These are phyloP conservation scores for Solanum clarkiae DNA, from an alignment of 257 asterid genomes.

Conservation along the genomic window DNA sequence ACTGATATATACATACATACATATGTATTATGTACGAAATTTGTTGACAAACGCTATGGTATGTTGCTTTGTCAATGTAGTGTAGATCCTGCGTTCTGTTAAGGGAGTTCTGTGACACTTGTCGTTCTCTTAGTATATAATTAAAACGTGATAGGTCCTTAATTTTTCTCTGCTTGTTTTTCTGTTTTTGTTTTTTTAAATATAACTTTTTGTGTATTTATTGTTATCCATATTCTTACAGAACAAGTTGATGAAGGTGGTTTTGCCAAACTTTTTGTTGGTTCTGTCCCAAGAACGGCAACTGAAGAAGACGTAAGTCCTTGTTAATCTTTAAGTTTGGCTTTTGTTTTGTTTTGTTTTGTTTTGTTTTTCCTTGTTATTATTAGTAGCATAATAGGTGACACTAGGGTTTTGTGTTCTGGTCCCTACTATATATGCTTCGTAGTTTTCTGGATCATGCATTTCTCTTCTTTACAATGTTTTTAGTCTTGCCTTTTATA, in stretches of 20 bases:
- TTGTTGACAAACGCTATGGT: background rate
- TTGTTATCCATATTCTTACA: constrained; percentile 3
- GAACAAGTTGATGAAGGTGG: constrained; percentile 49
- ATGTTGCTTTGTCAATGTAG: background rate
- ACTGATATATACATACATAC: no score
- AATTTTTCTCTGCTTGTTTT: background rate
- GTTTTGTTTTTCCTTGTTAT: background rate
- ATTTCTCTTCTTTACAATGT: background rate
- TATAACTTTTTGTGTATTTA: background rate
- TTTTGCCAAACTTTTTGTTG: constrained; percentile 82
- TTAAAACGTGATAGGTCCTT: background rate
- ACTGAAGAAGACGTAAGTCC: constrained; percentile 79
- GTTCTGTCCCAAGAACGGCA: constrained; percentile 85
- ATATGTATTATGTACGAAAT: background rate
- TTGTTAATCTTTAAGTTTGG: background rate
- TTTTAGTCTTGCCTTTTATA: background rate
- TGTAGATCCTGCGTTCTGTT: background rate
- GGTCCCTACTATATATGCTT: background rate
- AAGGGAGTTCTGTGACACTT: background rate
- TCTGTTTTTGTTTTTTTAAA: background rate
- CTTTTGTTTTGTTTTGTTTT: background rate
- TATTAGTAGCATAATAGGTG: background rate
- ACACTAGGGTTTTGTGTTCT: background rate
- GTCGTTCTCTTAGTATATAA: background rate
- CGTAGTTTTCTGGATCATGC: background rate